Base-by-base conservation (phyloP, 139 green algal genomes). In the Pycnococcus provasolii region DNA sequence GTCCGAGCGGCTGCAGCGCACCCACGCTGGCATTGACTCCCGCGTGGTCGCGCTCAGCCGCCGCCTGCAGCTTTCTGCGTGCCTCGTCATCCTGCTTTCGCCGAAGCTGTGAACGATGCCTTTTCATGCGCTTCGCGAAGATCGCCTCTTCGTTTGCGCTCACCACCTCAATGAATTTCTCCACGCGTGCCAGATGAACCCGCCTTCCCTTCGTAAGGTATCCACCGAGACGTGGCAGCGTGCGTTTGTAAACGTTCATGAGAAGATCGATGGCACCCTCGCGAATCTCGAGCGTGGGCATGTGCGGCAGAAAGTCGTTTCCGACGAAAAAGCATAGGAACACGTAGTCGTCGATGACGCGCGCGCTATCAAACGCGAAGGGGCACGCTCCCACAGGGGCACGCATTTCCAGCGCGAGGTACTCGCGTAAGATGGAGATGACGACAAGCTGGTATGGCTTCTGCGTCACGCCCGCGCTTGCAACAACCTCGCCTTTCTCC, bases 321-420 rank as follows among this genome's bases (percentile, higher is more conserved):
- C 93, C 92, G 57, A 93, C 85, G 58, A 98, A 98, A 80, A 97
- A 98, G 79, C 92, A 98, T 80, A 99, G 94, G 81, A 99, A 97
- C 39, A 99, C 89, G 73, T 90, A 94, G 74, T 95, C 89, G 76
- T 95, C 89, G 44, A 85, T 81, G 42, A 88, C 50, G 8, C 88
- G 77, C 79, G 94, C 88, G 37, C 62, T 60, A 68, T 95, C 89
- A 9, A 73, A 40, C 40, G 71, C 60, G 37, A 79, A 76, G 42
- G 66, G 67, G 39, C 53, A 42, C 48, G 63, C 47, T 8, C 60
- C 61, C 40, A 40, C 41, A 7, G 45, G 51, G 3, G 77, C 47
- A 8, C 43, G 26, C 66, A 94, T 85, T 58, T 99, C 94, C 43
- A 92, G 72, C 13, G 80, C 79, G 41, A 99, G 80, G 74, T 99